Conservation (phyloP, 2,329 filamentous ascomycete genomes). For the Drechslerella coelobrocha region DNA sequence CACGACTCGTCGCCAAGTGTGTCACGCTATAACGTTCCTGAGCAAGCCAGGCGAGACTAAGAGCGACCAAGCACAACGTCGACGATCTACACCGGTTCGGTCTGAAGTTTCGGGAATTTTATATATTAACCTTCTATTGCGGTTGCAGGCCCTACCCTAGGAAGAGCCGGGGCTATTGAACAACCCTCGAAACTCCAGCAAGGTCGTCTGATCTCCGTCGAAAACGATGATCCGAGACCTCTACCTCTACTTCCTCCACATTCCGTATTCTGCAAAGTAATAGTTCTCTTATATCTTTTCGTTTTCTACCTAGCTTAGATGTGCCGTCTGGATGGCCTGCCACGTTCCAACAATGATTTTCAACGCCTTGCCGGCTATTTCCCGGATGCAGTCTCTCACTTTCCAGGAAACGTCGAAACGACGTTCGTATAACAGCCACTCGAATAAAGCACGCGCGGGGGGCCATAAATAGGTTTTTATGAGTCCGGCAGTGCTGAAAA, state of each 20-base stretch:
- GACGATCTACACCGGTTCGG: too few species aligned
- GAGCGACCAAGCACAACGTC: too few species aligned
- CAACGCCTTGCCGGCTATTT: background rate
- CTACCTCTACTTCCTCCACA: background rate
- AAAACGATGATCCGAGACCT: too few species aligned
- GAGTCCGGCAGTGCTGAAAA: too few species aligned
- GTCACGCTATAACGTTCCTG: too few species aligned
- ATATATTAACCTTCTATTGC: conserved; percentile 15
- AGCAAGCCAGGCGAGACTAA: too few species aligned
- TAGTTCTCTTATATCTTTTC: background rate
- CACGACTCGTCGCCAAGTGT: conserved; percentile 11
- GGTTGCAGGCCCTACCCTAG: background rate
- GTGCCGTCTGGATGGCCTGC: background rate
- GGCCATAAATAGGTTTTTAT: too few species aligned
- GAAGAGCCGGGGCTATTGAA: background rate
- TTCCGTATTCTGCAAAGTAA: background rate
- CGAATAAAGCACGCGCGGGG: background rate
- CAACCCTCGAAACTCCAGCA: background rate
- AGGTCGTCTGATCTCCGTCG: too few species aligned
- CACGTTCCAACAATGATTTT: background rate
- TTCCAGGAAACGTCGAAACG: too few species aligned
- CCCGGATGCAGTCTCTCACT: too few species aligned
- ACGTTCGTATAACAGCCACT: background rate
- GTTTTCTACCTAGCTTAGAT: background rate
- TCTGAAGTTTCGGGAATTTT: conserved; percentile 45